phyloP scores from a whole-genome alignment of 495 filamentous ascomycete species.

The Aspergillus indologenus region DNA sequence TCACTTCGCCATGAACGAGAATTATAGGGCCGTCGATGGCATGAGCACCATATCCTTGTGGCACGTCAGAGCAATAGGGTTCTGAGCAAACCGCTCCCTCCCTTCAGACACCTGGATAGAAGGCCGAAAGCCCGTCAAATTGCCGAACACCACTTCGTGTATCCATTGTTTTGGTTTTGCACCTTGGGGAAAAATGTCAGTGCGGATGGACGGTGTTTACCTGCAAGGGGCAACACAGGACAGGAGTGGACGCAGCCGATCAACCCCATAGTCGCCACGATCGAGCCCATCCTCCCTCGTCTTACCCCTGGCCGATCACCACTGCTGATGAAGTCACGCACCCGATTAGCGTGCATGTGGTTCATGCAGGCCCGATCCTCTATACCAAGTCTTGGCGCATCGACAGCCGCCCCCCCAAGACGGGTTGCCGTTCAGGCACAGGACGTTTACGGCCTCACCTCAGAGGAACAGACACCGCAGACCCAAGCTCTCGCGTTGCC shows the following conservation, averaged over 20 bases:
- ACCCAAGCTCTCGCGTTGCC: too few relatives aligned
- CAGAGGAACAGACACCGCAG: background rate
- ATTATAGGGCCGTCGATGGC: background rate
- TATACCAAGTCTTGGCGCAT: background rate
- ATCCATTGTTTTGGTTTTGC: background rate
- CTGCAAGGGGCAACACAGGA: slow-evolving; percentile 5
- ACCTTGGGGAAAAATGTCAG: background rate
- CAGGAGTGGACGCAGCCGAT: background rate
- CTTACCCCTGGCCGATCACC: background rate
- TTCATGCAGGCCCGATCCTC: background rate
- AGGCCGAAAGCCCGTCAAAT: too few relatives aligned
- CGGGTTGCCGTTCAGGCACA: background rate
- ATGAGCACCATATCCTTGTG: background rate
- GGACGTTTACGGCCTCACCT: background rate
- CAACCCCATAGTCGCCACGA: too few relatives aligned
- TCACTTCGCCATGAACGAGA: background rate
- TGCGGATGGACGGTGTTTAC: background rate
- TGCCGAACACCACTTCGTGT: too few relatives aligned
- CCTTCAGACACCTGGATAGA: too few relatives aligned
- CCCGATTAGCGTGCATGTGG: too few relatives aligned
- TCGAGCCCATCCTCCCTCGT: background rate
- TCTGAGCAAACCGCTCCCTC: too few relatives aligned
- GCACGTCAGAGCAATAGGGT: background rate
- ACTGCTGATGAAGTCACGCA: background rate
- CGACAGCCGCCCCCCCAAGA: background rate